Conservation (phyloP, 2,329 filamentous ascomycete genomes). For the Colletotrichum eremochloae region DNA sequence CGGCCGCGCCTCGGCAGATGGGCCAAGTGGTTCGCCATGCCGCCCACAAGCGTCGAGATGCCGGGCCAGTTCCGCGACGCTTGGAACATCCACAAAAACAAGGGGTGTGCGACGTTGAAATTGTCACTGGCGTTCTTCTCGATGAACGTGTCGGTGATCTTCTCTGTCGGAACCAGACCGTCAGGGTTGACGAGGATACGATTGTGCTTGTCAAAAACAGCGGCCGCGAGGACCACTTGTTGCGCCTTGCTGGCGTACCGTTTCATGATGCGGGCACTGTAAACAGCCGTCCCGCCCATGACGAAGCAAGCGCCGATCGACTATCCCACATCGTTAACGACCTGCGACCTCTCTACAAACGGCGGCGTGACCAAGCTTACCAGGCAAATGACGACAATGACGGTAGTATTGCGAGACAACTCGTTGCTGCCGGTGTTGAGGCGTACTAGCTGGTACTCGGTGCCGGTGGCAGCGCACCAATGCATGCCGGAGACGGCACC, state of each 20-base stretch:
- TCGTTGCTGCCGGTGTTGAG: constrained; percentile 56
- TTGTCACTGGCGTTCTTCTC: constrained; percentile 76
- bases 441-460: constrained; percentile 71
- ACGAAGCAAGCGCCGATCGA: constrained; percentile 72
- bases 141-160: constrained; percentile 83
- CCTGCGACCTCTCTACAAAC: background rate
- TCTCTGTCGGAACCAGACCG: constrained; percentile 77
- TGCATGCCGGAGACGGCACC: constrained; percentile 88
- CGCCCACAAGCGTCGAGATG: constrained; percentile 75
- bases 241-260: constrained; percentile 71
- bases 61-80: constrained; percentile 83
- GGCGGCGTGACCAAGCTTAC: constrained; percentile 58
- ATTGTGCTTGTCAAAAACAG: constrained; percentile 76
- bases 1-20: constrained; percentile 57
- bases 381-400: constrained; percentile 80
- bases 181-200: constrained; percentile 78
- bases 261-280: constrained; percentile 66
- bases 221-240: constrained; percentile 70
- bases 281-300: constrained; percentile 67
- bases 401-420: constrained; percentile 72
- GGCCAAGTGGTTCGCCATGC: constrained; percentile 80
- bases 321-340: constrained; percentile 52
- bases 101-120: constrained; percentile 80
- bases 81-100: constrained; percentile 90
- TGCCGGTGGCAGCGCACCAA: constrained; percentile 83